Percentiles rank a stretch among this genome's conserved stretches.
Evolutionary conservation across 2,329 filamentous ascomycete species (phyloP).

Genomic region (Diaporthe destruens): DNA sequence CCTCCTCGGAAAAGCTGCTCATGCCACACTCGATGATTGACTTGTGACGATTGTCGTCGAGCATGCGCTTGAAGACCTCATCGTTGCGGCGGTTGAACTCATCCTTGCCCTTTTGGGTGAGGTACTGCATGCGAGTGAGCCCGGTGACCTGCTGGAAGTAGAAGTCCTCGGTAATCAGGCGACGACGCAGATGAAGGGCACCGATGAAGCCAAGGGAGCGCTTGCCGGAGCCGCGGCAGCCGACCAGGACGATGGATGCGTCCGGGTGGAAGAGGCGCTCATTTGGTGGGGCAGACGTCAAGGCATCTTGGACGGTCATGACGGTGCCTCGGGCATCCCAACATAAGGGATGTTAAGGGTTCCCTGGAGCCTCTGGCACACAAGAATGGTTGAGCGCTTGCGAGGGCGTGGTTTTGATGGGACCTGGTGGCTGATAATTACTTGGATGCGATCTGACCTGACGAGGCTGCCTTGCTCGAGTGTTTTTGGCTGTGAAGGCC

Average conservation of each 20-base stretch:
- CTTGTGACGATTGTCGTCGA: conserved; percentile 68
- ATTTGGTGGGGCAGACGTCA: conserved; percentile 52
- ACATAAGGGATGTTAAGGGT: conserved; percentile 10
- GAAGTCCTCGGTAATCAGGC: conserved; percentile 76
- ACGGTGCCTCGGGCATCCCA: conserved; percentile 45
- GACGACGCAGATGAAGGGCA: conserved; percentile 74
- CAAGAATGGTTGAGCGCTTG: neutral
- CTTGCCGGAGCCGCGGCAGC: conserved; percentile 79
- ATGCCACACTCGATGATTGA: conserved; percentile 79
- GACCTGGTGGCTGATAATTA: neutral
- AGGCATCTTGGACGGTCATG: conserved; percentile 43
- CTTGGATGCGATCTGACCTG: neutral
- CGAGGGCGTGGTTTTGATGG: neutral
- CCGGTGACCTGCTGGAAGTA: conserved; percentile 76
- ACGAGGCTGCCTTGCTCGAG: neutral
- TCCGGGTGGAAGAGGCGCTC: conserved; percentile 65
- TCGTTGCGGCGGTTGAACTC: conserved; percentile 73
- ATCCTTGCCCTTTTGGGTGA: conserved; percentile 70
- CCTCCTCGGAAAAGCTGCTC: conserved; percentile 71
- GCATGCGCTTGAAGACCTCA: conserved; percentile 71
- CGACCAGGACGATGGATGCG: conserved; percentile 78
- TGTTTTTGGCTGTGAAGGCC: neutral
- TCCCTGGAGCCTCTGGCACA: conserved; percentile 3
- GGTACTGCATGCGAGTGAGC: conserved; percentile 69
- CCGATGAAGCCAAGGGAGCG: conserved; percentile 80